Conservation (phyloP, 2,329 filamentous ascomycete species). For the Tolypocladium ovalisporum region DNA sequence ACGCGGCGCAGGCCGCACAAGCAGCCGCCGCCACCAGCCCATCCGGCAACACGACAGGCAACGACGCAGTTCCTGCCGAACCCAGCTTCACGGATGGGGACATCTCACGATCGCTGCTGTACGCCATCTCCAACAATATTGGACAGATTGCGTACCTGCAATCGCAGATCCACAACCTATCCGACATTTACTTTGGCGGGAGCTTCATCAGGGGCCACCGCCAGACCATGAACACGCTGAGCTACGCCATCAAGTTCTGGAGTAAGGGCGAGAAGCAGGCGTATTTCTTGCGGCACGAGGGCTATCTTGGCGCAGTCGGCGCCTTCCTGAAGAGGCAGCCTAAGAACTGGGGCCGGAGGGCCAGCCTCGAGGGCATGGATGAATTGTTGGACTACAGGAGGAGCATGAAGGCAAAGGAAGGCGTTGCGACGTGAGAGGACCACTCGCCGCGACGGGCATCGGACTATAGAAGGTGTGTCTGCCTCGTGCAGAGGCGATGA, state of each 20-base stretch:
- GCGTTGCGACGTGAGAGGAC: not conserved
- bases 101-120: slow-evolving; percentile 82
- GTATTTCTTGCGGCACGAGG: slow-evolving; percentile 91
- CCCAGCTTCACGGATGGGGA: slow-evolving; percentile 63
- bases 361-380: slow-evolving; percentile 53
- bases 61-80: slow-evolving; percentile 27
- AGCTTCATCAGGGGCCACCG: slow-evolving; percentile 93
- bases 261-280: slow-evolving; percentile 87
- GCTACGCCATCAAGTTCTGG: slow-evolving; percentile 97
- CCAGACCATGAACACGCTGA: slow-evolving; percentile 95
- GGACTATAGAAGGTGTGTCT: not conserved
- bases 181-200: slow-evolving; percentile 94
- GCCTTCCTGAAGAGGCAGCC: slow-evolving; percentile 90
- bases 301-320: slow-evolving; percentile 86
- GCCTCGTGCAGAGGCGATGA: not conserved
- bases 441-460: not conserved
- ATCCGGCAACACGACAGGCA: slow-evolving; percentile 43
- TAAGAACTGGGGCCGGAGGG: slow-evolving; percentile 77
- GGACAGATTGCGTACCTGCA: slow-evolving; percentile 97
- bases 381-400: slow-evolving; percentile 19
- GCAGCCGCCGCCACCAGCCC: slow-evolving; percentile 70
- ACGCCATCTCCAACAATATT: slow-evolving; percentile 96
- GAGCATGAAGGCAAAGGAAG: slow-evolving; percentile 6
- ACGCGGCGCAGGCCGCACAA: slow-evolving; percentile 74
- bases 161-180: slow-evolving; percentile 82